These are phyloP conservation scores for Cylindrodendrum hubeiense DNA, from an alignment of 2,329 filamentous ascomycete genomes.

Conservation along the genomic window DNA sequence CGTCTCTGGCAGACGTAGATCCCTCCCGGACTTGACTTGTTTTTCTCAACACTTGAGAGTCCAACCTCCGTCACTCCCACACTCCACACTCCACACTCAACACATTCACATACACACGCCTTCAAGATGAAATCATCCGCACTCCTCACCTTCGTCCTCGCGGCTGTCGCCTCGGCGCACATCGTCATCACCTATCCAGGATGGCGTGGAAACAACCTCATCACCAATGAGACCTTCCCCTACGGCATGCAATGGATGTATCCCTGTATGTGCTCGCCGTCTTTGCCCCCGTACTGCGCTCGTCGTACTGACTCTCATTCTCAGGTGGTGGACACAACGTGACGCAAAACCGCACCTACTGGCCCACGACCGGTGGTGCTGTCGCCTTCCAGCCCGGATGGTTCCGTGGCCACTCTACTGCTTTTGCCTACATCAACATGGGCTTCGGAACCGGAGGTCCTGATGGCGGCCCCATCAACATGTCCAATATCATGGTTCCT, in stretches of 20 bases:
- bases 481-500: constrained; percentile 84
- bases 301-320: constrained; percentile 25
- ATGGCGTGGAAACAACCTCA: constrained; percentile 88
- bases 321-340: constrained; percentile 85
- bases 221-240: constrained; percentile 82
- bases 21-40: background rate
- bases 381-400: constrained; percentile 92
- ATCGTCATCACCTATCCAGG: constrained; percentile 89
- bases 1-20: constrained; percentile 24
- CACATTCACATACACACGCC: constrained; percentile 8
- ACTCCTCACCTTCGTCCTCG: constrained; percentile 56
- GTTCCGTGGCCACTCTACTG: constrained; percentile 89
- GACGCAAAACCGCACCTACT: constrained; percentile 88
- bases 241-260: constrained; percentile 97
- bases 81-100: background rate
- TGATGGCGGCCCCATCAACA: constrained; percentile 79
- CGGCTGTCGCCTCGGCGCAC: constrained; percentile 72
- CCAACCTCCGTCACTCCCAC: background rate
- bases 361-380: constrained; percentile 90
- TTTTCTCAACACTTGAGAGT: background rate
- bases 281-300: background rate
- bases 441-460: constrained; percentile 81
- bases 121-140: constrained; percentile 61
- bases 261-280: constrained; percentile 76
- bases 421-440: constrained; percentile 91